phyloP scores from a whole-genome alignment of 1,284 basidiomycete genomes.

The Malassezia japonica region DNA sequence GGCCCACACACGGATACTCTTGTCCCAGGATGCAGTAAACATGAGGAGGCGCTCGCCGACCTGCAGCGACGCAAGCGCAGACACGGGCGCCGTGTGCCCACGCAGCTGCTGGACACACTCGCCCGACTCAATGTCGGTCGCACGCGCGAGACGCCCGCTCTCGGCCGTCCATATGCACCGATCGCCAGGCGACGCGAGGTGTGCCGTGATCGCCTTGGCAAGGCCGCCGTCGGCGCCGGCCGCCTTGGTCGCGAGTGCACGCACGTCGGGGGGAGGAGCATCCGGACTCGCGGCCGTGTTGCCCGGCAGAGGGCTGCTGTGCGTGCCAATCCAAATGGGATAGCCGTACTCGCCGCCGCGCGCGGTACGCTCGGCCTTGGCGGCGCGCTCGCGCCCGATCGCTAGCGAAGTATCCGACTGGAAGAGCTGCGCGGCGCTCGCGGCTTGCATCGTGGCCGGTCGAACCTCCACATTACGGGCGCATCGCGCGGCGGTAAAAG shows the following conservation, averaged over 20 bases:
- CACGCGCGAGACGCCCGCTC: constrained; percentile 12
- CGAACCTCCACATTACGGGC: constrained; percentile 3
- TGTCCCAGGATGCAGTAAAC: constrained; percentile 19
- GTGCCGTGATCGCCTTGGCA: constrained; percentile 10
- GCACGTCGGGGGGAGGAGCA: not conserved
- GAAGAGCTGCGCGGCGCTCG: constrained; percentile 16
- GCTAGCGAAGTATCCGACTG: constrained; percentile 22
- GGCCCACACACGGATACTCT: constrained; percentile 15
- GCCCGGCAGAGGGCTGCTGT: not conserved
- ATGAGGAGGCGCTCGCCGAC: constrained; percentile 1
- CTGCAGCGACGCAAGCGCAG: constrained; percentile 6
- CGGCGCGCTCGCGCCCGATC: constrained; percentile 13
- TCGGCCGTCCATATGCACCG: constrained; percentile 15
- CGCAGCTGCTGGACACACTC: constrained; percentile 5
- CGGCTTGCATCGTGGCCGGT: constrained; percentile 2
- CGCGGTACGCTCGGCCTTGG: constrained; percentile 17
- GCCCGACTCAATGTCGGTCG: constrained; percentile 15
- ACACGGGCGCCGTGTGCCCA: constrained; percentile 18
- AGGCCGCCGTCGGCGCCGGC: constrained; percentile 15
- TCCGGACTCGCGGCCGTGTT: not conserved
- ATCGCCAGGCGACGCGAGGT: not conserved
- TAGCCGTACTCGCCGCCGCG: constrained; percentile 12
- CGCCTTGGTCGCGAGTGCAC: constrained; percentile 7
- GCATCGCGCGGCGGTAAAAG: constrained; percentile 8
- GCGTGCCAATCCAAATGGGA: constrained; percentile 21